phyloP scores from a whole-genome alignment of 139 green algal genomes.

The Medakamo hakoo region DNA sequence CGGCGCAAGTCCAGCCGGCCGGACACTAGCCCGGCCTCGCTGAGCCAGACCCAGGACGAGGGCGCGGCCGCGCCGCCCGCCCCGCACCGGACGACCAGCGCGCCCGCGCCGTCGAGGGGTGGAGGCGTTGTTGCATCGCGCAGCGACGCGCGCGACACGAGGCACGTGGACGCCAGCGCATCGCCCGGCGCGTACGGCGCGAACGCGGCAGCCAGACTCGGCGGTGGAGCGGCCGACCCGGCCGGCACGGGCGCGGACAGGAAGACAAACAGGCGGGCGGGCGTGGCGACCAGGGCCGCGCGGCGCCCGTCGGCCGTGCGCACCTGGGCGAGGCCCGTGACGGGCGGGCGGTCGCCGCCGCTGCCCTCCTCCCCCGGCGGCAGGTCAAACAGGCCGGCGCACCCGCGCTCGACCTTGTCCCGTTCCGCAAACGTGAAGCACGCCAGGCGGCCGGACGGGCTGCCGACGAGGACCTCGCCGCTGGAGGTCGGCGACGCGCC shows the following conservation, averaged over 20 bases:
- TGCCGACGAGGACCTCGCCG: slow-evolving; percentile 51
- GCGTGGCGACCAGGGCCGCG: slow-evolving; percentile 33
- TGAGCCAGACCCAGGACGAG: too few species aligned
- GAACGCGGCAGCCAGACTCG: neutral
- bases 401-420: neutral
- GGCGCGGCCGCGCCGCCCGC: too few species aligned
- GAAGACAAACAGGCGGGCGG: slow-evolving; percentile 31
- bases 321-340: neutral
- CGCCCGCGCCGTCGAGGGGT: neutral
- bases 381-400: neutral
- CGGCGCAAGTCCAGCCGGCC: too few species aligned
- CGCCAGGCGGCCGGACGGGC: slow-evolving; percentile 29
- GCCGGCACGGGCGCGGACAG: neutral
- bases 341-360: too few species aligned
- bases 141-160: too few species aligned
- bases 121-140: too few species aligned
- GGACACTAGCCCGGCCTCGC: too few species aligned
- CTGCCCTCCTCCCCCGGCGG: too few species aligned
- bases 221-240: too few species aligned
- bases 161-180: too few species aligned
- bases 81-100: too few species aligned
- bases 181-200: neutral
- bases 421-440: slow-evolving; percentile 34
- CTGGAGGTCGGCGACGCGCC: neutral
- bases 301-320: neutral